Base-by-base conservation (phyloP, 2,329 filamentous ascomycete species). In the Aureobasidium sp. region DNA sequence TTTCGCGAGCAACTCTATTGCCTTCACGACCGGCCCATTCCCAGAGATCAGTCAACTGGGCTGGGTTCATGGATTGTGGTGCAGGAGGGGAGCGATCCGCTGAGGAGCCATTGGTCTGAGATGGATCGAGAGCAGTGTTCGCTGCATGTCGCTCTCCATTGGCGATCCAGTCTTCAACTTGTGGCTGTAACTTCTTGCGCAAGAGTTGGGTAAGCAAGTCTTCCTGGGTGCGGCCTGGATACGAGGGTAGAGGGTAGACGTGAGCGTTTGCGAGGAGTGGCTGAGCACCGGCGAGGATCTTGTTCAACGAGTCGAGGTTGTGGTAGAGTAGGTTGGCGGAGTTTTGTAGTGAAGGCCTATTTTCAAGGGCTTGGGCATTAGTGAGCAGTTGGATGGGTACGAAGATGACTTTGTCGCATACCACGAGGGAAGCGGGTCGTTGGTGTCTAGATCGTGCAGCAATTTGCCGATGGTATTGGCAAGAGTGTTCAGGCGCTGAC, bases 121-220 rank as follows among this genome's bases (percentile, higher is more conserved):
- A 27, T 32, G 16, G 30, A 9, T 37, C 15, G 3, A 21, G 3
- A 15, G 25, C 36, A 15, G 27, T 27, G 27, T 41, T 39, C n/a
- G 60, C 45, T 4, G 62, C 64, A 34, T 53, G 53, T 27, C 58
- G 57, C 34, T 57, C 54, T 16, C 64, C 64, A 7, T 85, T 77
- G 27, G 85, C 82, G 30, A 93, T 85, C 76, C 87, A 86, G 62
- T 86, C 84, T 70, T 92, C 89, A 21, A 91, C 86, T 29, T 84
- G 81, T 0, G 90, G 89, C 66, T 94, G 90, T 53, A 91, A 81
- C 72, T 94, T 94, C 75, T 94, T 95, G 42, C 90, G 86, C 36
- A 95, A 78, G 2, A 96, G 79, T 67, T 87, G 83, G 1, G 93
- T 80, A 4, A 90, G 79, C 53, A 71, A 69, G 1, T 71, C 76